Percentiles rank a stretch among this genome's conserved stretches.
Conservation (phyloP, 495 filamentous ascomycete species). For the Opeltia flavorubescens region DNA sequence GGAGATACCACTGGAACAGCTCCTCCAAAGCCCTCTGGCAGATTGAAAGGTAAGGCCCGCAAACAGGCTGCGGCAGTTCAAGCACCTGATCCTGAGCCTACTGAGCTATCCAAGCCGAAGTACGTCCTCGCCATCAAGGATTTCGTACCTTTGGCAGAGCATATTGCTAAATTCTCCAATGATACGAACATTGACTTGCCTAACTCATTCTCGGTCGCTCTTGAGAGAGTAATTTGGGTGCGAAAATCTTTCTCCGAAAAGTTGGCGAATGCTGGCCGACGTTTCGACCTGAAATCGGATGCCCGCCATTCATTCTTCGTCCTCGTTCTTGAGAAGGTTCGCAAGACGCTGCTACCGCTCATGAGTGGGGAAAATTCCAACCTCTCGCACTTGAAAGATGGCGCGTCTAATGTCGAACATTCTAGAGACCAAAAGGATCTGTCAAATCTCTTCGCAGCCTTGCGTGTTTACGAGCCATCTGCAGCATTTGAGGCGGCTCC, state of each 20-base stretch:
- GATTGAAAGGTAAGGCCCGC: conserved; percentile 2
- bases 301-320: conserved; percentile 1
- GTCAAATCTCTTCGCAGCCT: conserved; percentile 1
- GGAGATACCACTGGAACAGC: background rate
- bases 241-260: background rate
- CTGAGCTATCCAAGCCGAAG: conserved; percentile 7
- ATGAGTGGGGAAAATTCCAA: background rate
- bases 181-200: conserved; percentile 13
- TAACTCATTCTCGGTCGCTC: background rate
- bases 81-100: background rate
- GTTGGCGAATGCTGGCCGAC: background rate
- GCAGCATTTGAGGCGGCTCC: background rate
- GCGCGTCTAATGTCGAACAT: background rate
- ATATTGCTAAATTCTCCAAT: conserved; percentile 17
- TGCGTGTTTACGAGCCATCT: conserved; percentile 1
- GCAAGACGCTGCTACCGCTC: background rate
- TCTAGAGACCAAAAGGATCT: background rate
- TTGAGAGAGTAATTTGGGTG: conserved; percentile 1
- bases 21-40: background rate
- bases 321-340: background rate
- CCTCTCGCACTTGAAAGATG: background rate
- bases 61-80: conserved; percentile 1
- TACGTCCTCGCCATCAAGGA: conserved; percentile 23
- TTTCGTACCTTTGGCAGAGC: conserved; percentile 23
- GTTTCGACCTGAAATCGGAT: background rate